These are phyloP conservation scores for Incumbomyces delicatus DNA, from an alignment of 2,329 filamentous ascomycete genomes.

Conservation along the genomic window DNA sequence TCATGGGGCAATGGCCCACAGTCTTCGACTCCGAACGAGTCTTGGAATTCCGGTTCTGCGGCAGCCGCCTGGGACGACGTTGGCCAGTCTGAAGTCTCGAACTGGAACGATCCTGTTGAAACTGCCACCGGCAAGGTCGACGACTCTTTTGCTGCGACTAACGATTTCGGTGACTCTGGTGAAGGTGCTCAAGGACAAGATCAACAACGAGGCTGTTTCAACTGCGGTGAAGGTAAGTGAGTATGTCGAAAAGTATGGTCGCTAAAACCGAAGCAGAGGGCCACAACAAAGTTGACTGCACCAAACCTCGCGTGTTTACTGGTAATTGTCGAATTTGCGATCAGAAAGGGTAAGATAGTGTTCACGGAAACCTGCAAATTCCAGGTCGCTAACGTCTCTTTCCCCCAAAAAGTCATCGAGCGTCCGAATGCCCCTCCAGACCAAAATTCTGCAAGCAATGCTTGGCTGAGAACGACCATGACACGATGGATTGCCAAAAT, in stretches of 20 bases:
- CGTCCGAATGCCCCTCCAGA: constrained; percentile 35
- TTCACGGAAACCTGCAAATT: not conserved
- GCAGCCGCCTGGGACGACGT: not conserved
- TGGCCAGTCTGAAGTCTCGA: not conserved
- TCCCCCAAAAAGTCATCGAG: constrained; percentile 29
- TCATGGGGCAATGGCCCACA: not conserved
- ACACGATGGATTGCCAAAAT: constrained; percentile 34
- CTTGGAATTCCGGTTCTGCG: constrained; percentile 2
- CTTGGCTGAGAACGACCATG: constrained; percentile 37
- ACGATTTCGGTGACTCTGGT: not conserved
- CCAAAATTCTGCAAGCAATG: constrained; percentile 40
- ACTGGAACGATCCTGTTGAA: not conserved
- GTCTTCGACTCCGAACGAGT: not conserved
- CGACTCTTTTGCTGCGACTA: not conserved
- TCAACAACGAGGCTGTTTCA: constrained; percentile 31
- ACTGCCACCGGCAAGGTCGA: too few species aligned
- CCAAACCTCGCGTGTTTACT: constrained; percentile 38
- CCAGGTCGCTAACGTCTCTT: not conserved
- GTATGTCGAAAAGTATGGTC: not conserved
- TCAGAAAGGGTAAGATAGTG: constrained; percentile 23
- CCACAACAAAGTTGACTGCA: constrained; percentile 36
- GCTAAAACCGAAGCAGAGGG: constrained; percentile 19
- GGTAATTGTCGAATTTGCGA: constrained; percentile 38
- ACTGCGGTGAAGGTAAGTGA: constrained; percentile 27
- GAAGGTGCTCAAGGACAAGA: not conserved